phyloP scores from a whole-genome alignment of 345 rosid species.

The Lumnitzera littorea region DNA sequence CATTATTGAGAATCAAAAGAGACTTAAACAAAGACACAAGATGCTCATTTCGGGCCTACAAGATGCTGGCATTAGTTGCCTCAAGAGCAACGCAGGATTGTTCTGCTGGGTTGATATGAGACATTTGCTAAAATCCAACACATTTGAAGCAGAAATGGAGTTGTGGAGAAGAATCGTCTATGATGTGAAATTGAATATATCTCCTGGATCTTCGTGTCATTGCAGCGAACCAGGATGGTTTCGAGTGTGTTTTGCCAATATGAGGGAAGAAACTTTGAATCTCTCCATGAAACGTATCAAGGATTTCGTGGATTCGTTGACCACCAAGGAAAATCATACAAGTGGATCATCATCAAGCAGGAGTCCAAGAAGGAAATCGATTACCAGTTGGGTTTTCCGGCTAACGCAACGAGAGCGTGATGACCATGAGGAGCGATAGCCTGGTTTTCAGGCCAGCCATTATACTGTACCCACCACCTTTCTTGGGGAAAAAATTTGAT shows the following conservation, averaged over 20 bases:
- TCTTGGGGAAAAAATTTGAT: too few species aligned
- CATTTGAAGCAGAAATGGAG: slow-evolving; percentile 28
- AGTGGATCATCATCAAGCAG: too few species aligned
- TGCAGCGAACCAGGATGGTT: slow-evolving; percentile 33
- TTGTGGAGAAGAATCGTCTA: slow-evolving; percentile 30
- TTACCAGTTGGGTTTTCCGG: too few species aligned
- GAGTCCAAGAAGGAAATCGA: too few species aligned
- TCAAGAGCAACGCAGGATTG: slow-evolving; percentile 28
- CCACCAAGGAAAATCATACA: too few species aligned
- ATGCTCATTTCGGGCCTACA: slow-evolving; percentile 22
- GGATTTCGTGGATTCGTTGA: too few species aligned
- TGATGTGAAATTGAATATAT: slow-evolving; percentile 24
- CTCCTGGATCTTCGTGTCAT: slow-evolving; percentile 35
- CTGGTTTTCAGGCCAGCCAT: too few species aligned
- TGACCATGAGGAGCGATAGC: too few species aligned
- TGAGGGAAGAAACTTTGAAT: slow-evolving; percentile 5
- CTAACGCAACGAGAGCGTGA: too few species aligned
- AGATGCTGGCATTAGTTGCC: slow-evolving; percentile 19
- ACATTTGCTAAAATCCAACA: slow-evolving; percentile 19
- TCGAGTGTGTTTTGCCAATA: slow-evolving; percentile 24
- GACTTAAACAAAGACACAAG: slow-evolving; percentile 4
- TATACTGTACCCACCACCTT: too few species aligned
- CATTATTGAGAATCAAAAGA: slow-evolving; percentile 1
- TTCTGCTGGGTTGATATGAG: slow-evolving; percentile 35
- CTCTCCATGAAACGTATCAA: too few species aligned